These are phyloP conservation scores for Syzygium aqueum DNA, from an alignment of 345 rosid species.

Conservation along the genomic window DNA sequence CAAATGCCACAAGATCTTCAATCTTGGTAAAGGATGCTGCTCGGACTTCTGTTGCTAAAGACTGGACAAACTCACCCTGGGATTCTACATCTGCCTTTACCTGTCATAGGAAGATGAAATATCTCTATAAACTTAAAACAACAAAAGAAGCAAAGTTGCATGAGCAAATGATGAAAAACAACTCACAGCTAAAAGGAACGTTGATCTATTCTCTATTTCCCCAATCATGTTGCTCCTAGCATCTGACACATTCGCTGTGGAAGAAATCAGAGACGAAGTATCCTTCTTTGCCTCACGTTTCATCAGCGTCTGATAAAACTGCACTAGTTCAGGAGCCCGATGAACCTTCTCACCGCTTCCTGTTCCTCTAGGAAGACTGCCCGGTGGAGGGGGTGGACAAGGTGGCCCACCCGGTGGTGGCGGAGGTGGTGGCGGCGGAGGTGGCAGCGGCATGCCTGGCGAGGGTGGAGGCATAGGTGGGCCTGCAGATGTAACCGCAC, in stretches of 20 bases:
- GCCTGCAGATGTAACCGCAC: constrained; percentile 36
- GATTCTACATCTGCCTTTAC: constrained; percentile 98
- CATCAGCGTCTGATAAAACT: constrained; percentile 92
- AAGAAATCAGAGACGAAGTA: constrained; percentile 48
- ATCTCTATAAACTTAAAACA: neutral
- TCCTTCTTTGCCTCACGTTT: constrained; percentile 96
- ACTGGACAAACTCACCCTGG: constrained; percentile 97
- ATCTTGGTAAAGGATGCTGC: constrained; percentile 65
- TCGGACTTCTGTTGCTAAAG: constrained; percentile 81
- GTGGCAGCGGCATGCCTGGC: constrained; percentile 28
- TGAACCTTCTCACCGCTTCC: constrained; percentile 80
- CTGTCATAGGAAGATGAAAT: constrained; percentile 23
- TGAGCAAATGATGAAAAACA: constrained; percentile 4
- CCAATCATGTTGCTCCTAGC: constrained; percentile 96
- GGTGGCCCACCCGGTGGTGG: constrained; percentile 57
- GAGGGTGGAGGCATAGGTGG: constrained; percentile 57
- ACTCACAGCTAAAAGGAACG: constrained; percentile 90
- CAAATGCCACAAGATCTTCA: constrained; percentile 80
- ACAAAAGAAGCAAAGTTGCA: neutral
- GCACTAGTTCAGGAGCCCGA: constrained; percentile 90
- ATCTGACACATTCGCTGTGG: constrained; percentile 56
- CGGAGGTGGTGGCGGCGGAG: constrained; percentile 37
- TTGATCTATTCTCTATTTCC: constrained; percentile 84
- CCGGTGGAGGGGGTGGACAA: constrained; percentile 84
- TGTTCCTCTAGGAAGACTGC: constrained; percentile 68